phyloP scores from a whole-genome alignment of 2,329 filamentous ascomycete genomes.

The Colletotrichum tropicale region DNA sequence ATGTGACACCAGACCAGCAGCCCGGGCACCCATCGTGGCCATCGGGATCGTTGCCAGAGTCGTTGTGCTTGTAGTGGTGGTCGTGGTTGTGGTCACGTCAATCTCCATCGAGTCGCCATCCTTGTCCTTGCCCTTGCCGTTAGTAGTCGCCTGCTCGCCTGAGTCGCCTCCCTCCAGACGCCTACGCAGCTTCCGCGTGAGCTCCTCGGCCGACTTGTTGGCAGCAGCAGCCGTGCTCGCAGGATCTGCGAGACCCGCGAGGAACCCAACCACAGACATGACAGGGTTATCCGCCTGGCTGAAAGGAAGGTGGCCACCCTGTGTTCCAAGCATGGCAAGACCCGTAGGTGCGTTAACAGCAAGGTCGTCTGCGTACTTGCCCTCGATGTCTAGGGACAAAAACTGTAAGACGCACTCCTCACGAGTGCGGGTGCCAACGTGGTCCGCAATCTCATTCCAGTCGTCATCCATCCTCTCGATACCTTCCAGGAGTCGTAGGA shows the following conservation, averaged over 20 bases:
- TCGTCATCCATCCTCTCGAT: slow-evolving; percentile 94
- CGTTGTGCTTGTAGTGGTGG: slow-evolving; percentile 54
- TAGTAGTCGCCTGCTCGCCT: slow-evolving; percentile 39
- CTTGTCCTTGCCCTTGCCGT: slow-evolving; percentile 65
- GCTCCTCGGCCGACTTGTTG: slow-evolving; percentile 83
- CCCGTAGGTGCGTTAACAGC: slow-evolving; percentile 57
- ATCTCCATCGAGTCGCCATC: slow-evolving; percentile 68
- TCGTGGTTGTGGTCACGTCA: slow-evolving; percentile 52
- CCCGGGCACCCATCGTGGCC: slow-evolving; percentile 83
- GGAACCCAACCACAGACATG: slow-evolving; percentile 93
- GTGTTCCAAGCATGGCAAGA: slow-evolving; percentile 70
- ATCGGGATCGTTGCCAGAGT: slow-evolving; percentile 79
- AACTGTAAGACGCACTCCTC: slow-evolving; percentile 98
- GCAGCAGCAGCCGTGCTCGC: slow-evolving; percentile 89
- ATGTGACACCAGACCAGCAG: slow-evolving; percentile 88
- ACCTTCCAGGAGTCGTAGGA: slow-evolving; percentile 86
- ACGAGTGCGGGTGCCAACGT: slow-evolving; percentile 87
- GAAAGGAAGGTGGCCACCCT: slow-evolving; percentile 80
- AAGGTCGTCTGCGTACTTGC: slow-evolving; percentile 87
- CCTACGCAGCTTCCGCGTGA: slow-evolving; percentile 79
- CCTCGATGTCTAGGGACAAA: slow-evolving; percentile 93
- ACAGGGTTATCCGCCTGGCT: slow-evolving; percentile 94
- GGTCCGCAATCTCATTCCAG: slow-evolving; percentile 91
- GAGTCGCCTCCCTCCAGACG: slow-evolving; percentile 68
- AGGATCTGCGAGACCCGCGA: slow-evolving; percentile 89